Percentiles rank a stretch among this genome's conserved stretches.
Conservation (phyloP, 306 rosid species). For the Sechiopsis laciniata region DNA sequence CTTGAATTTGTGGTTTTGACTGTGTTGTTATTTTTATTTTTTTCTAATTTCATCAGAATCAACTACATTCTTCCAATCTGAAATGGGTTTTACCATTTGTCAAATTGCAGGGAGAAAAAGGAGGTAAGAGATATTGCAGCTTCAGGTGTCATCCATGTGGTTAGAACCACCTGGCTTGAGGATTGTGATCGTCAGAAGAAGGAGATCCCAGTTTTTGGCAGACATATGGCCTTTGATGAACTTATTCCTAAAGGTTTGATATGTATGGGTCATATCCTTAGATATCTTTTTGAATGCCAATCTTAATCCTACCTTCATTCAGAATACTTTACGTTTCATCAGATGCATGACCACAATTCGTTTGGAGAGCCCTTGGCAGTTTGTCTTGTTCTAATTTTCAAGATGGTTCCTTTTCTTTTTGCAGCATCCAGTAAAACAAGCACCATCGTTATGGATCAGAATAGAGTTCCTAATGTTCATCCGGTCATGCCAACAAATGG, state of each 20-base stretch:
- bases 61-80: not conserved
- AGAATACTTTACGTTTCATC: not conserved
- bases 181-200: conserved; percentile 72
- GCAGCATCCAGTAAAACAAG: conserved; percentile 44
- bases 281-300: not conserved
- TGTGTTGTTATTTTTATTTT: not conserved
- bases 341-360: conserved; percentile 1
- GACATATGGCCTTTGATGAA: conserved; percentile 66
- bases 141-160: conserved; percentile 64
- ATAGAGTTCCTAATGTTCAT: conserved; percentile 38
- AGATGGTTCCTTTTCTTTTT: conserved; percentile 29
- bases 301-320: not conserved
- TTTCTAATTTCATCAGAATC: not conserved
- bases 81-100: not conserved
- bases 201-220: conserved; percentile 57
- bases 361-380: not conserved
- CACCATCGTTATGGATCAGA: conserved; percentile 33
- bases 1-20: not conserved
- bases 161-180: conserved; percentile 76
- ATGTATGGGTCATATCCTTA: conserved; percentile 1
- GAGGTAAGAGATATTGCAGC: conserved; percentile 76
- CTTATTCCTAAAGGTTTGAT: conserved; percentile 70
- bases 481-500: conserved; percentile 37
- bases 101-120: conserved; percentile 65
- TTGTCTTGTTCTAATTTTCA: conserved; percentile 23